Evolutionary conservation across 345 rosid genomes (phyloP).

Genomic region (Litchi chinensis): DNA sequence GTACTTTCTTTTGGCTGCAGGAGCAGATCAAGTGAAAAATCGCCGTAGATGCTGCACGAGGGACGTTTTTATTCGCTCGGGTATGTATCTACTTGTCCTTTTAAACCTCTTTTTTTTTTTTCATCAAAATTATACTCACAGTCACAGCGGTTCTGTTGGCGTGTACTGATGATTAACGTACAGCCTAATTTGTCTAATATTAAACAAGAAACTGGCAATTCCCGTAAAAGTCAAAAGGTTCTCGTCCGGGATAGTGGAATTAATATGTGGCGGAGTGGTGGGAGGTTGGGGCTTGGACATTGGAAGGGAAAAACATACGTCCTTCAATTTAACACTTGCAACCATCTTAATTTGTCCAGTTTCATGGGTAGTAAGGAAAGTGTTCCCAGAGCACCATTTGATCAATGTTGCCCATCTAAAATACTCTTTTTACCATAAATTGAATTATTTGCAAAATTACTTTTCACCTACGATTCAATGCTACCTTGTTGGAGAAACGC

Average conservation of each 20-base stretch:
- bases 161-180: not conserved
- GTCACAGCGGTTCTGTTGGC: no score
- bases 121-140: no score
- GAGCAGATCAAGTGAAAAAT: conserved; percentile 20
- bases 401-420: no score
- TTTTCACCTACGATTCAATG: not conserved
- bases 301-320: not conserved
- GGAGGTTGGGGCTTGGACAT: no score
- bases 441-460: not conserved
- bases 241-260: no score
- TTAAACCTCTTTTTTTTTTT: not conserved
- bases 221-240: not conserved
- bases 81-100: not conserved
- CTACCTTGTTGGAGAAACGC: not conserved
- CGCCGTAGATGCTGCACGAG: conserved; percentile 6
- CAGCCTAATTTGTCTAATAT: not conserved
- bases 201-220: not conserved
- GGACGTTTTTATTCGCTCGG: not conserved
- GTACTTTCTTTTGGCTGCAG: conserved; percentile 35
- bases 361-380: not conserved
- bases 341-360: not conserved
- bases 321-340: not conserved
- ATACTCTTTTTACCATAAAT: no score
- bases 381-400: no score
- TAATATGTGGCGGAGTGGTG: no score